These are phyloP conservation scores for Diversispora epigaea DNA, from an alignment of 192 early-diverging fungal genomes.

Conservation along the genomic window DNA sequence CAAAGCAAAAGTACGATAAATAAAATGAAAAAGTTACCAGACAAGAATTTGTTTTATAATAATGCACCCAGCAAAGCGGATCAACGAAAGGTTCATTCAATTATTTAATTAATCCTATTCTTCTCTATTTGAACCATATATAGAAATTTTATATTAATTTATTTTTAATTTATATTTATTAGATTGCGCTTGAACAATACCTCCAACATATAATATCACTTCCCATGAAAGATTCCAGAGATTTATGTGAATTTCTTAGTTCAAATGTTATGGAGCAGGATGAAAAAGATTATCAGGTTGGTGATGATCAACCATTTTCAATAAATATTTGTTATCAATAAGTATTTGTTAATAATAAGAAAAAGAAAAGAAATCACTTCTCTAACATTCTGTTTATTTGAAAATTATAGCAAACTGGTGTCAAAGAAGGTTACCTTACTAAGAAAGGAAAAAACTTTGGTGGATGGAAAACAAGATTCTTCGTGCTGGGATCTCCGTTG, in stretches of 20 bases:
- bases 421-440: constrained; percentile 84
- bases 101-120: constrained; percentile 13
- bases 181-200: constrained; percentile 77
- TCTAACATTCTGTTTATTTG: constrained; percentile 12
- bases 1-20: constrained; percentile 23
- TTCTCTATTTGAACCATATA: not conserved
- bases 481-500: constrained; percentile 63
- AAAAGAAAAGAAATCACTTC: too few species aligned
- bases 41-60: constrained; percentile 78
- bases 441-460: constrained; percentile 97
- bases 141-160: not conserved
- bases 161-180: constrained; percentile 8
- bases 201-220: constrained; percentile 69
- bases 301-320: not conserved
- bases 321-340: not conserved
- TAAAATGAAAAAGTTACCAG: constrained; percentile 76
- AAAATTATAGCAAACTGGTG: constrained; percentile 44
- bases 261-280: constrained; percentile 61
- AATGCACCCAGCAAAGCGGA: constrained; percentile 84
- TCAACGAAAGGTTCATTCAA: constrained; percentile 67
- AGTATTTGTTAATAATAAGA: not conserved
- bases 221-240: constrained; percentile 58
- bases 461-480: constrained; percentile 93
- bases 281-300: constrained; percentile 32
- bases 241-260: constrained; percentile 75